Evolutionary conservation across 495 filamentous ascomycete species (phyloP).

Genomic region (Elaphomyces granulatus): DNA sequence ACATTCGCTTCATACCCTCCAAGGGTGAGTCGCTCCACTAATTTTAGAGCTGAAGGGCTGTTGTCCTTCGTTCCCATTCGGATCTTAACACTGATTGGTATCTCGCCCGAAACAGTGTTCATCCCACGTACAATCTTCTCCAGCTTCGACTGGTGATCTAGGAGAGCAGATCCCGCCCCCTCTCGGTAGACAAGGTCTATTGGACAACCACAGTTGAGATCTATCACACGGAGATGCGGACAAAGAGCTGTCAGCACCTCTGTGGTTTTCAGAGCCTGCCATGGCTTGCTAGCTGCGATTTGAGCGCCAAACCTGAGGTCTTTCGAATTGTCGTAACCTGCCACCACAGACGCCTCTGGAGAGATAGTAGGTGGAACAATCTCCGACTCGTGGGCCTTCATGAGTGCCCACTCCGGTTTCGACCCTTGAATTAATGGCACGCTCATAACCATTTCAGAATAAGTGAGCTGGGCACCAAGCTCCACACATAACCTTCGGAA

Average conservation of each 20-base stretch:
- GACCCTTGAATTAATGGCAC: slow-evolving; percentile 80
- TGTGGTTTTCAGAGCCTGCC: slow-evolving; percentile 71
- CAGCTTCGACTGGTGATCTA: slow-evolving; percentile 68
- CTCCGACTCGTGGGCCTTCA: slow-evolving; percentile 81
- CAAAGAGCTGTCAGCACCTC: slow-evolving; percentile 62
- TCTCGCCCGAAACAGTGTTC: slow-evolving; percentile 75
- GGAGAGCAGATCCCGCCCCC: slow-evolving; percentile 85
- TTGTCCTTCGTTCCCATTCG: slow-evolving; percentile 78
- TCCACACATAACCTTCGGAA: slow-evolving; percentile 86
- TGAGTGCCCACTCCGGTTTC: slow-evolving; percentile 84
- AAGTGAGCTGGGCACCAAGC: slow-evolving; percentile 83
- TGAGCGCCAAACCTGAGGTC: slow-evolving; percentile 85
- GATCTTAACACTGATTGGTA: slow-evolving; percentile 88
- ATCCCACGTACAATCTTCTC: slow-evolving; percentile 89
- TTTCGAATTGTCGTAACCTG: slow-evolving; percentile 63
- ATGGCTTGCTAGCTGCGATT: slow-evolving; percentile 79
- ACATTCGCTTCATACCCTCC: slow-evolving; percentile 54
- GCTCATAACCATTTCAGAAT: slow-evolving; percentile 97
- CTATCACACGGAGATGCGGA: slow-evolving; percentile 73
- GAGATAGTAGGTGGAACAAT: slow-evolving; percentile 43
- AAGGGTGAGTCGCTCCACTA: slow-evolving; percentile 68
- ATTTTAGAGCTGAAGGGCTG: slow-evolving; percentile 61
- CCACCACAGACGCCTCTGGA: slow-evolving; percentile 35
- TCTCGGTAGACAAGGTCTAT: slow-evolving; percentile 81
- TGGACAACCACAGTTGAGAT: slow-evolving; percentile 93